Base-by-base conservation (phyloP, 495 filamentous ascomycete genomes). In the Penicillium bialowiezense region DNA sequence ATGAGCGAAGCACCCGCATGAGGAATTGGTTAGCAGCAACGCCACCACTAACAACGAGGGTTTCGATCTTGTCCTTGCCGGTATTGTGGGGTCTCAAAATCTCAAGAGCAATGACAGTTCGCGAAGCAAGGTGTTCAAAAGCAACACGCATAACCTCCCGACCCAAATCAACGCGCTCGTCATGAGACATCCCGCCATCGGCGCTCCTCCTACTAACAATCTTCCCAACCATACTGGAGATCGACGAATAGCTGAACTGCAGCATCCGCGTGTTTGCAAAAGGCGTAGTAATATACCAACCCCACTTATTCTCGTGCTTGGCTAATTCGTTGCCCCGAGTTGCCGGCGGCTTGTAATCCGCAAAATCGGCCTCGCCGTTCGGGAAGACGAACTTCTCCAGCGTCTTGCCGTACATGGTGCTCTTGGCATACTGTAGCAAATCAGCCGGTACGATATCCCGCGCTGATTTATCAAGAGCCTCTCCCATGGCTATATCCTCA, bases 21-120 rank as follows among this genome's bases (percentile, higher is more conserved):
- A 98, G 73, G 61, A 84, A 97, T 19, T 61, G 52, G 65, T 97
- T 97, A 18, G 84, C 79, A 4, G 93, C 92, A 2, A 98, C 93
- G 7, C 93, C 93, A 14, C 93, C 93, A 41, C 88, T 85, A 5
- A 97, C 74, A 2, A 97, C 90, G 5, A 97, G 64, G 0, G 84
- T 86, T 10, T 72, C 63, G 7, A 88, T 63, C 35, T 62, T 47
- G 5, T 64, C 42, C 8, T 63, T 41, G 28, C 50, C 56, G 7
- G 55, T 51, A 18, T 52, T 39, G 5, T 65, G 41, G 13, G 59
- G 31, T 1, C 58, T 55, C 5, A 77, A 63, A 10, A 55, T 35
- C 21, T 78, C 67, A 8, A 96, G 75, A 1, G 81, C 86, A 24
- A 91, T 77, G 2, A 90, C 58, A 0, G 90, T 75, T 29, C 92